Evolutionary conservation across 768 basidiomycete species (phyloP), one percentile per base, ranked within the genome.

Genomic region (Leccinellum luteum): DNA sequence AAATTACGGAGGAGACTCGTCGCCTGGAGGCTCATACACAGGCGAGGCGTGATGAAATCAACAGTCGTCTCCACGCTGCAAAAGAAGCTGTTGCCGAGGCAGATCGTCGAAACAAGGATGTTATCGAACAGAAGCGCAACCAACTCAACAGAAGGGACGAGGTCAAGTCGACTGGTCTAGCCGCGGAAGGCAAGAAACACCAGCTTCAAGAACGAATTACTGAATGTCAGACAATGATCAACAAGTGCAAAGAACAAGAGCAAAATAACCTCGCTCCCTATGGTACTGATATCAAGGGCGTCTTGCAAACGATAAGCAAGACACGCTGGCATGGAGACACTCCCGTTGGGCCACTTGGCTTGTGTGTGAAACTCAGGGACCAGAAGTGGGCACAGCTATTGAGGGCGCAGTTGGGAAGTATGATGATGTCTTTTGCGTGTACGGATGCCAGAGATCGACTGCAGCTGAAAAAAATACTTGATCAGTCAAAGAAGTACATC

Each of bases 321-420:
- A 75, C 73, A 68, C 73, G 55, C 6, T 93, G 92, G 92, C 59
- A 74, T 27, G 91, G 91, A 3, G 79, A 85, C 48, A 66, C 65
- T 19, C 90, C 90, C 0, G 70, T 91, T 32, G 92, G 92, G 0
- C 96, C 96, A 0, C 75, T 98, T 25, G 96, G 96, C 0, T 60
- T 81, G 50, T 80, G 84, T 67, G 87, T 98, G 65, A 88, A 85
- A 64, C 81, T 92, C 35, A 82, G 78, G 63, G 89, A 95, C 50
- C 65, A 75, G 58, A 73, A 66, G 31, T 98, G 90, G 83, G 85
- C 83, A 0, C 74, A 74, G 1, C 62, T 92, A n/a, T 71, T 98
- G 62, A 76, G 87, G 59, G 71, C 72, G 51, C 81, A 87, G 62
- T 74, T 99, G 4, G 82, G 81, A 4, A 30, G 49, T 3, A 66